Evolutionary conservation across 495 filamentous ascomycete genomes (phyloP).

Genomic region (Penicillium atrosanguineum): DNA sequence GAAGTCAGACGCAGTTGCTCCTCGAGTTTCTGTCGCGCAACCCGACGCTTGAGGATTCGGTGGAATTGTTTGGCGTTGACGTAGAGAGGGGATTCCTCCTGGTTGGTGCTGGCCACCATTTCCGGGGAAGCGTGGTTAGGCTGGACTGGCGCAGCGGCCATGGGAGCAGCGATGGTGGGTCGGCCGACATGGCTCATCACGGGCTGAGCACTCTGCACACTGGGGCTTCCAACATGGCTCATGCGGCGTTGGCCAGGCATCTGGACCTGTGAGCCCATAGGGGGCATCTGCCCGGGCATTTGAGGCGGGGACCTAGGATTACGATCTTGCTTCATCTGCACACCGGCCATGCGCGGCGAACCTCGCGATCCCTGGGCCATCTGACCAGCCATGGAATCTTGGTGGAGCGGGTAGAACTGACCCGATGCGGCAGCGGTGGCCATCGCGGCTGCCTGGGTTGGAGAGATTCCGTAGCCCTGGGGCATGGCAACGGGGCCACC

Average conservation of each 20-base stretch:
- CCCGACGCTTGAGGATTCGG: conserved; percentile 88
- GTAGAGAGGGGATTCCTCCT: conserved; percentile 92
- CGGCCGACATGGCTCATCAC: conserved; percentile 51
- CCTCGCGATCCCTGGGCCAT: conserved; percentile 46
- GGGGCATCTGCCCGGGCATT: conserved; percentile 48
- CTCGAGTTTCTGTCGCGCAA: conserved; percentile 90
- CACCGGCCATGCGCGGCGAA: conserved; percentile 51
- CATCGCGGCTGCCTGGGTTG: conserved; percentile 56
- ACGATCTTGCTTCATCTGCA: conserved; percentile 51
- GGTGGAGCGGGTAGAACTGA: conserved; percentile 48
- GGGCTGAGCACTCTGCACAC: conserved; percentile 43
- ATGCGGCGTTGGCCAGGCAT: conserved; percentile 46
- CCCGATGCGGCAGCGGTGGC: conserved; percentile 56
- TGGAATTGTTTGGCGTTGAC: conserved; percentile 99
- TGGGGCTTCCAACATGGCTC: conserved; percentile 52
- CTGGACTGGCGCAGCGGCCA: conserved; percentile 52
- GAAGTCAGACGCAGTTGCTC: conserved; percentile 86
- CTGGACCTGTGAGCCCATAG: conserved; percentile 49
- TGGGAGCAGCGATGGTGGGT: conserved; percentile 44
- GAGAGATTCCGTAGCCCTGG: conserved; percentile 48
- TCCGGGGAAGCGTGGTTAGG: conserved; percentile 81
- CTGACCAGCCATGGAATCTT: conserved; percentile 48
- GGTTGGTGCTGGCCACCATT: conserved; percentile 61
- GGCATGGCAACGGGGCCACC: conserved; percentile 48
- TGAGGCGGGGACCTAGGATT: conserved; percentile 52